A percentile compares a stretch with the other conserved stretches of the same genome.
Evolutionary conservation across 148 eudicot genomes (phyloP).

Genomic region (Amaranthus palmeri): DNA sequence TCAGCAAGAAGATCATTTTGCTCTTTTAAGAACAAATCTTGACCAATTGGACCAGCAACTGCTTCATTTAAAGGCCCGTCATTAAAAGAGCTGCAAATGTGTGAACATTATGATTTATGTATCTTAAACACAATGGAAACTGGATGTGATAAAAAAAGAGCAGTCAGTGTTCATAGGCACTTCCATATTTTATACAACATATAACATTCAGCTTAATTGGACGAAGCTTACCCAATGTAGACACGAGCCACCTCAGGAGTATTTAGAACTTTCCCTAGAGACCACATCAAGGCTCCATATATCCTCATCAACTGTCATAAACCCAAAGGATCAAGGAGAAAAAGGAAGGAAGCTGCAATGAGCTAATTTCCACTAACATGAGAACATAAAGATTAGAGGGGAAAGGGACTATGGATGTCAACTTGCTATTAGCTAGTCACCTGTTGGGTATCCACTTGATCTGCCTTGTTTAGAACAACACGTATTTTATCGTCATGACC

Average conservation of each 20-base stretch:
- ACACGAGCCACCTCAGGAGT: conserved; percentile 91
- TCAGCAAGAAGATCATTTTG: conserved; percentile 79
- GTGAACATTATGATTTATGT: background rate
- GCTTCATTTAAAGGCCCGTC: conserved; percentile 67
- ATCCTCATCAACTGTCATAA: conserved; percentile 69
- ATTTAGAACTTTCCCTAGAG: conserved; percentile 79
- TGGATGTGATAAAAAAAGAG: background rate
- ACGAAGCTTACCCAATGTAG: conserved; percentile 67
- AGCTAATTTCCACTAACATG: background rate
- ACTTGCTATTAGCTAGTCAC: conserved; percentile 25
- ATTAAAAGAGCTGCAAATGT: conserved; percentile 61
- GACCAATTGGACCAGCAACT: conserved; percentile 57
- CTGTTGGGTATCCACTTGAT: conserved; percentile 94
- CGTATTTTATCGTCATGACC: conserved; percentile 93
- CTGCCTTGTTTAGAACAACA: conserved; percentile 86
- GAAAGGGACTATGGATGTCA: background rate
- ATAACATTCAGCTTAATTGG: background rate
- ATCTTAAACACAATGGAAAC: background rate
- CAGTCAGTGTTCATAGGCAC: background rate
- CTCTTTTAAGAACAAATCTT: conserved; percentile 80
- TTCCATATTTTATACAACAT: background rate
- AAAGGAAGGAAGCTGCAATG: background rate
- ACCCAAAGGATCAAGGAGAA: background rate
- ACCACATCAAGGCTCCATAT: conserved; percentile 98
- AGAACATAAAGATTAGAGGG: background rate